Evolutionary conservation across 106 monocot species (phyloP).

Genomic region (Platanthera guangdongensis): DNA sequence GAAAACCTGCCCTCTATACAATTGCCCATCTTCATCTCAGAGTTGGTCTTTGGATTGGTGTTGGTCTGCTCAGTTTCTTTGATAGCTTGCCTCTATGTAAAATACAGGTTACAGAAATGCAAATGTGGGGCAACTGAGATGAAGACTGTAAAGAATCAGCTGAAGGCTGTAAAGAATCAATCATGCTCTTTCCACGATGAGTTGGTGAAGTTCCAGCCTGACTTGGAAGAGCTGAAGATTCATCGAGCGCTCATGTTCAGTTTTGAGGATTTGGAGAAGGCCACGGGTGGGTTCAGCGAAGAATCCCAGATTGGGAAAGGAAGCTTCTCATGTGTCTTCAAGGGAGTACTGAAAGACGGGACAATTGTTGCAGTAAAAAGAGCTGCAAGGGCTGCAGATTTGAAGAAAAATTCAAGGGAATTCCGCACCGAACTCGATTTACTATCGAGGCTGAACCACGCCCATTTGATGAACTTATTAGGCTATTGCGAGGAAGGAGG

Average conservation of each 20-base stretch:
- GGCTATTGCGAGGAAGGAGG: conserved; percentile 94
- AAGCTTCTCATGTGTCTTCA: conserved; percentile 93
- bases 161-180: conserved; percentile 10
- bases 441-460: conserved; percentile 89
- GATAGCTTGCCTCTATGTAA: conserved; percentile 51
- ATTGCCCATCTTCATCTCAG: conserved; percentile 61
- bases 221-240: conserved; percentile 70
- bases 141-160: conserved; percentile 10
- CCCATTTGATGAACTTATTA: conserved; percentile 83
- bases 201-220: conserved; percentile 39
- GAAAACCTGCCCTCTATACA: conserved; percentile 34
- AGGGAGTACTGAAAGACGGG: conserved; percentile 76
- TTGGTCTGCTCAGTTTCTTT: conserved; percentile 40
- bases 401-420: conserved; percentile 79
- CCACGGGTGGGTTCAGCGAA: conserved; percentile 72
- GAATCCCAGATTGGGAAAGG: conserved; percentile 90
- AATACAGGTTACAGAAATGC: conserved; percentile 38
- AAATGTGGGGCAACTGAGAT: conserved; percentile 25
- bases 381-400: conserved; percentile 44
- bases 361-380: conserved; percentile 93
- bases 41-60: conserved; percentile 61
- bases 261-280: conserved; percentile 84
- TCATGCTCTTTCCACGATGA: conserved; percentile 46
- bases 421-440: conserved; percentile 90
- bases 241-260: conserved; percentile 59